These are phyloP conservation scores for Phytophthora podocarpi DNA, from an alignment of 352 stramenopile genomes.

Conservation along the genomic window DNA sequence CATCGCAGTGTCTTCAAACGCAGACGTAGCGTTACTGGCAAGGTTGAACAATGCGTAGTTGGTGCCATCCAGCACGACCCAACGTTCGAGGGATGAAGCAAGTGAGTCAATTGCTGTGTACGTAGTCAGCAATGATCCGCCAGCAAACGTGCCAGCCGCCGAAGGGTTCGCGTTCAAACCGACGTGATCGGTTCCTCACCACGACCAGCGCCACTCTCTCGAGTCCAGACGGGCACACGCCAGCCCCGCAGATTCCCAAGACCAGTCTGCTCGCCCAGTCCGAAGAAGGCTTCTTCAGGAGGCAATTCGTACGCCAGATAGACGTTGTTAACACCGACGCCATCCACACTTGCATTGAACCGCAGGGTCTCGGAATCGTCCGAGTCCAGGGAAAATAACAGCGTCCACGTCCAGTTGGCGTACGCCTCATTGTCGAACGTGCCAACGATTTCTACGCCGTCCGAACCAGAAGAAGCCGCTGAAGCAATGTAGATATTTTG, in stretches of 20 bases:
- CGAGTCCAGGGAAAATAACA: constrained; percentile 12
- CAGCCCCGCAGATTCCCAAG: constrained; percentile 32
- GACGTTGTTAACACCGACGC: constrained; percentile 23
- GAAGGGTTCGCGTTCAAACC: constrained; percentile 29
- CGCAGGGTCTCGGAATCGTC: constrained; percentile 18
- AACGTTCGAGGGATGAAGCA: constrained; percentile 24
- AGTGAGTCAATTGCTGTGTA: constrained; percentile 29
- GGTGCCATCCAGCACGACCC: constrained; percentile 23
- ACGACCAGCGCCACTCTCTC: constrained; percentile 26
- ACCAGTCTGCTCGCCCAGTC: constrained; percentile 27
- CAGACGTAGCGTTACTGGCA: constrained; percentile 22
- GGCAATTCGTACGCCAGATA: constrained; percentile 34
- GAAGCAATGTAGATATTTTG: not conserved
- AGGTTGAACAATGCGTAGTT: constrained; percentile 34
- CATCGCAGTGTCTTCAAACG: constrained; percentile 33
- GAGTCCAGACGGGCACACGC: constrained; percentile 30
- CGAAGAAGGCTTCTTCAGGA: constrained; percentile 29
- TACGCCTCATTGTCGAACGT: constrained; percentile 14
- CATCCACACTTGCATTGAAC: constrained; percentile 30
- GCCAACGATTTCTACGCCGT: constrained; percentile 17
- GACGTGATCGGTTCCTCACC: constrained; percentile 32
- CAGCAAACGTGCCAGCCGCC: constrained; percentile 22
- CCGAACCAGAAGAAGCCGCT: not conserved
- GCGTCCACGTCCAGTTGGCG: constrained; percentile 18
- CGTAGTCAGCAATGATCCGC: constrained; percentile 27